Percentiles rank a stretch among this genome's conserved stretches.
These are phyloP conservation scores for Oryza officinalis DNA, from an alignment of 176 grass and related monocot genomes.

Conservation along the genomic window DNA sequence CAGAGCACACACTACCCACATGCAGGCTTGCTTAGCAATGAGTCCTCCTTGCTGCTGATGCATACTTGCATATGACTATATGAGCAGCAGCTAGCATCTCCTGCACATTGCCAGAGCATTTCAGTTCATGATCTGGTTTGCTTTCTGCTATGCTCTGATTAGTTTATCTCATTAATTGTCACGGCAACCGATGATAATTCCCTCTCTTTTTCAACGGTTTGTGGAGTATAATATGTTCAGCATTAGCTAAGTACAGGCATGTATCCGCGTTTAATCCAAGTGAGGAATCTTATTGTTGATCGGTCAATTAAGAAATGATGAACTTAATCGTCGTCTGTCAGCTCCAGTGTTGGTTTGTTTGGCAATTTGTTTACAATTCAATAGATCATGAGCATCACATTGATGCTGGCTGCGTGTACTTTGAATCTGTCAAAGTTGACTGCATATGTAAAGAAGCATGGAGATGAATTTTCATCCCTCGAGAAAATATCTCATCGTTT, in stretches of 20 bases:
- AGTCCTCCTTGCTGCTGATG: background rate
- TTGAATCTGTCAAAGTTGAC: slow-evolving; percentile 1
- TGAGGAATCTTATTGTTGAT: slow-evolving; percentile 34
- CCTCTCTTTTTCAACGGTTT: slow-evolving; percentile 27
- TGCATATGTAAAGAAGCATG: too few relatives aligned
- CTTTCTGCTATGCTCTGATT: slow-evolving; percentile 1
- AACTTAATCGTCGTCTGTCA: background rate
- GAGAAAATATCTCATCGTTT: too few relatives aligned
- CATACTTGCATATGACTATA: slow-evolving; percentile 7
- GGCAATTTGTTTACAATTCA: background rate
- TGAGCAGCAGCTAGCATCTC: background rate
- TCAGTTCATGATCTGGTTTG: slow-evolving; percentile 35
- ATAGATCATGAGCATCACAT: slow-evolving; percentile 3
- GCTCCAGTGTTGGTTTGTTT: background rate
- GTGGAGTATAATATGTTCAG: slow-evolving; percentile 22
- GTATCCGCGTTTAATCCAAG: slow-evolving; percentile 27
- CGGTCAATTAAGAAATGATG: slow-evolving; percentile 15
- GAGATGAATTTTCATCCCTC: too few relatives aligned
- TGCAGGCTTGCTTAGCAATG: slow-evolving; percentile 32
- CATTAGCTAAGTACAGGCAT: background rate
- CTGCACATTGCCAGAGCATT: slow-evolving; percentile 40
- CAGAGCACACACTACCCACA: slow-evolving; percentile 28
- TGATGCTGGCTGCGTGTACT: background rate
- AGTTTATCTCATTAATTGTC: slow-evolving; percentile 28
- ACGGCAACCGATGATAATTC: slow-evolving; percentile 40